phyloP scores from a whole-genome alignment of 1,139 yeast species.

The Komagataea norvegica region DNA sequence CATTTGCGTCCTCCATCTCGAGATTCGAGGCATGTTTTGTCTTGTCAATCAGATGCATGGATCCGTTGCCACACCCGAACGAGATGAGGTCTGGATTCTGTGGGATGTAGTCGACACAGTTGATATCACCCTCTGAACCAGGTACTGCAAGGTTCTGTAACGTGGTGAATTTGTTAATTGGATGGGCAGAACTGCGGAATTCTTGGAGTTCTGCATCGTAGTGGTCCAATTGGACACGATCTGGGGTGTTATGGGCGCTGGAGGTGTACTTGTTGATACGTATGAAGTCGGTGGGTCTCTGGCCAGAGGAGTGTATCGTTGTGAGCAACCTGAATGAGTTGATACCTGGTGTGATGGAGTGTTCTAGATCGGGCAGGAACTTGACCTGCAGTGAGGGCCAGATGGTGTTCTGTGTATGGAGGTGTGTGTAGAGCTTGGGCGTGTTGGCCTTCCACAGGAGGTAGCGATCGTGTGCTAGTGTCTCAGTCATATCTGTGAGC shows the following conservation, averaged over 20 bases:
- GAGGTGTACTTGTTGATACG: conserved; percentile 37
- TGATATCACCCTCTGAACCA: conserved; percentile 52
- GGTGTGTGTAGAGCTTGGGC: conserved; percentile 66
- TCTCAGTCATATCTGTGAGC: too few species aligned
- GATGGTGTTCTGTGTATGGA: conserved; percentile 67
- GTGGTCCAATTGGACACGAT: conserved; percentile 16
- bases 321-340: conserved; percentile 40
- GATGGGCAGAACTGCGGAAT: conserved; percentile 8
- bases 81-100: conserved; percentile 68
- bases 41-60: conserved; percentile 61
- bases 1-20: conserved; percentile 4
- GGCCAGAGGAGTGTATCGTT: conserved; percentile 79
- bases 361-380: conserved; percentile 53
- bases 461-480: conserved; percentile 31
- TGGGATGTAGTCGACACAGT: conserved; percentile 76
- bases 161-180: background rate
- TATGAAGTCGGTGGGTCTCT: conserved; percentile 54
- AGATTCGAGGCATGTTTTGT: conserved; percentile 33
- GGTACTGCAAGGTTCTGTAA: conserved; percentile 9
- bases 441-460: conserved; percentile 74
- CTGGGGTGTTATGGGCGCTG: conserved; percentile 2
- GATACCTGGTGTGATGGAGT: conserved; percentile 2
- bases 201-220: conserved; percentile 21
- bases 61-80: conserved; percentile 73
- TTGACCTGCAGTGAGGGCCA: conserved; percentile 84